Evolutionary conservation across 2,329 filamentous ascomycete species (phyloP).

Genomic region (Colletotrichum paranaense): DNA sequence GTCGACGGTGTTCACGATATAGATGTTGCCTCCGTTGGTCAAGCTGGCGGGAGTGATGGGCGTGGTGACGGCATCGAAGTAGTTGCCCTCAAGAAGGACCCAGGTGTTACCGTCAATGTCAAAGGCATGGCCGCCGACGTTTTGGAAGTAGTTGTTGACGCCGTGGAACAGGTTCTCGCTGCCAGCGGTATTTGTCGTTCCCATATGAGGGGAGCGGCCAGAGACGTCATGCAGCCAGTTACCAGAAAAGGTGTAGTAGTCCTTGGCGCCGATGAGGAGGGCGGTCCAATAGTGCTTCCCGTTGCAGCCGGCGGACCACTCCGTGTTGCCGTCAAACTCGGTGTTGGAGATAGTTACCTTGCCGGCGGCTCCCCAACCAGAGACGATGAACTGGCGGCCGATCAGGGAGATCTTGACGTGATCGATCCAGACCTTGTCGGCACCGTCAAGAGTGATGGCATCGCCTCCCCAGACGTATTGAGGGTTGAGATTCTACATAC

Average conservation of each 20-base stretch:
- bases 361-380: constrained; percentile 46
- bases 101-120: constrained; percentile 58
- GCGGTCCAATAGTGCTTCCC: constrained; percentile 46
- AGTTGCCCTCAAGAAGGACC: constrained; percentile 43
- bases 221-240: constrained; percentile 44
- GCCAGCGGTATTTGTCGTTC: constrained; percentile 25
- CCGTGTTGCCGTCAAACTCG: constrained; percentile 50
- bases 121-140: constrained; percentile 55
- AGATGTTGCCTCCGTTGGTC: constrained; percentile 39
- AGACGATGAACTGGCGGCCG: constrained; percentile 53
- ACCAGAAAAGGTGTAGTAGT: constrained; percentile 38
- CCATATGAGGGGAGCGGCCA: constrained; percentile 42
- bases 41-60: constrained; percentile 46
- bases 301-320: constrained; percentile 44
- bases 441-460: constrained; percentile 51
- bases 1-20: constrained; percentile 40
- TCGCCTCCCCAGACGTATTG: constrained; percentile 44
- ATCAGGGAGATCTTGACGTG: constrained; percentile 53
- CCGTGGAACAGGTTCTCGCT: constrained; percentile 39
- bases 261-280: constrained; percentile 44
- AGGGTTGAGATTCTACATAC: constrained; percentile 49
- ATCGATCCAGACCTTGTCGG: constrained; percentile 44
- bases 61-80: constrained; percentile 53
- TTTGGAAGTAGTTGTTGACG: constrained; percentile 45
- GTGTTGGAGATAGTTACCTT: constrained; percentile 50